Base-by-base conservation (phyloP, 495 filamentous ascomycete species). In the Penicillium roqueforti region DNA sequence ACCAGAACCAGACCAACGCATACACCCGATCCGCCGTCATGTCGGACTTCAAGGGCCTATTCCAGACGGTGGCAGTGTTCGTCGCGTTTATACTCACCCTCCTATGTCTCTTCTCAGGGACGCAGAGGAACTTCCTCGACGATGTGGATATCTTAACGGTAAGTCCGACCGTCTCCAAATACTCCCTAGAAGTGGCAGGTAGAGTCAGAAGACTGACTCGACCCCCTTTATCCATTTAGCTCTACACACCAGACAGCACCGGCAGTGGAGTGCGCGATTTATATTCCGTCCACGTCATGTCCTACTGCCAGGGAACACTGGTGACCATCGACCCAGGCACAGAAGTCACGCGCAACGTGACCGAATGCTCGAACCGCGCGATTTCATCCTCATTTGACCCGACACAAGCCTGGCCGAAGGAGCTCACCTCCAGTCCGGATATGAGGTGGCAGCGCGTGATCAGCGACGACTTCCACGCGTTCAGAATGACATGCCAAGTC, bases 221-320 rank as follows among this genome's bases (percentile, higher is more conserved):
- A n/a, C 32, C 14, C 32, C 1, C 5, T n/a, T 4, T 38, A 18
- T 29, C 22, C 23, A 39, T 28, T 1, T 29, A 73, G 70, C 55
- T 73, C 18, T 67, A 70, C 47, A 71, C 70, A 20, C 62, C 78
- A 51, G 59, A 72, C 37, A 69, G 76, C 44, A 75, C 79, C 55
- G 60, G 72, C 34, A 73, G 84, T 5, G 80, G 80, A 13, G 76
- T 88, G 46, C 74, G 81, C n/a, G 77, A 88, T 58, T 95, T 86
- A 71, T 92, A 92, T 69, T 83, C 82, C 37, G 60, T 84, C 19
- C 86, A 92, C 59, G 62, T 89, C 46, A 80, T 90, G 69, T 76
- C 82, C 51, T 80, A 84, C 60, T 92, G 89, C 68, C 74, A 79
- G 52, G 88, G 89, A 61, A 75, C 61, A 83, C 79, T 73, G 62